Base-by-base conservation (phyloP, 2,329 filamentous ascomycete genomes). In the Venturia asperata region DNA sequence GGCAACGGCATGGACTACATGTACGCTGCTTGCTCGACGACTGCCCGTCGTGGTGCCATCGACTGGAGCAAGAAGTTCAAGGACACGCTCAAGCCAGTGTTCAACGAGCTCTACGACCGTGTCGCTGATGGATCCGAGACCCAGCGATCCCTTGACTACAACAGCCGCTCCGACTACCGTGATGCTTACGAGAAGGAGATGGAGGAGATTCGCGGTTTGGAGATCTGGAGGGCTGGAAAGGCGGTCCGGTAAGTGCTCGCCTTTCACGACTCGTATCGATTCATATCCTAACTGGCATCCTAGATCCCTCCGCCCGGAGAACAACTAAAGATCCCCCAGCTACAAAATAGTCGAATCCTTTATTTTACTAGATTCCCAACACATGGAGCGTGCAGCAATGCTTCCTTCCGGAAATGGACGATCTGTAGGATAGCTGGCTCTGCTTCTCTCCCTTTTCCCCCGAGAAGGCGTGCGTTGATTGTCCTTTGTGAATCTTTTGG, bases 1-100 rank as follows among this genome's bases (percentile, higher is more conserved):
- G 87, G 86, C 81, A 90, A 97, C 82, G 94, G 94, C 76, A 97
- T 99, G 94, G 94, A 99, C 85, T 99, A 95, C 92, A 99, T 99
- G 94, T 99, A 95, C 84, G 92, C 93, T 78, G 94, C 94, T 72
- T 99, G 94, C 90, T 97, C 93, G 69, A 99, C 94, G 77, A 99
- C 94, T 67, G 94, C 94, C 76, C 91, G 94, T 76, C 92, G 94
- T 77, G 94, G 94, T 81, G 94, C 94, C 81, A 96, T 99, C 77
- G 94, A 99, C 86, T 99, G 94, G 94, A 93, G 89, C 77, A 88
- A 88, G 79, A 85, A 85, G 77, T 99, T 99, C 91, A 97, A 97
- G 90, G 90, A 93, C 72, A 92, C 90, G 77, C 86, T 99, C 77
- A 97, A 97, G 89, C 94, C 94, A 75, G 89, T 99, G 77, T 99